Evolutionary conservation across 2,329 filamentous ascomycete species (phyloP), one percentile per base, ranked within the genome.

Genomic region (Exophiala calicioides): DNA sequence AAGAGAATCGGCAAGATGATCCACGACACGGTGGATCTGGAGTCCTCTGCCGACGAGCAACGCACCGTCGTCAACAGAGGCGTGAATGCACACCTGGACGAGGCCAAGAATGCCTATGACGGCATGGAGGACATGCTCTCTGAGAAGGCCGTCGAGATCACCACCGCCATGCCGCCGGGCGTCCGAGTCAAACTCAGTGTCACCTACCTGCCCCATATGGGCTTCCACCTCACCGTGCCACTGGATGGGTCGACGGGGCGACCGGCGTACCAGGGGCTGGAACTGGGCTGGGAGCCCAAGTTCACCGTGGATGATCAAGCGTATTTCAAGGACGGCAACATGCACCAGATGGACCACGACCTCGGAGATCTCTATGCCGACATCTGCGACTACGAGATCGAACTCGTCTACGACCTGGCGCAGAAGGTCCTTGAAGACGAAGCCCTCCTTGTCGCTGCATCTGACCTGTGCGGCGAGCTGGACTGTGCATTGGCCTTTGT

Each of bases 381-480:
- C 47, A 95, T 98, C 45, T 86, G 87, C 58, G 90, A 95, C 60
- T 82, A 81, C 44, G 91, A 98, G 64, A 90, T 96, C 33, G 88
- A 95, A 57, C 87, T 97, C 32, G 78, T 93, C 0, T 86, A 96
- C 59, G 73, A 79, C 3, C 79, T 98, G 21, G 82, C 87, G 1
- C 80, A 86, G 35, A 76, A 74, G 27, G 73, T 96, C 12, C 71
- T 96, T 1, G 72, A 81, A 52, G 80, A 86, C 53, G 84, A 91
- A 61, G 71, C 78, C 1, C 64, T 81, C 4, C 75, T 98, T 7
- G 69, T 80, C 3, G 65, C 71, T 1, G 82, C 84, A n/a, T 95
- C 90, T 0, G 84, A 91, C 57, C 69, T 88, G 1, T 88, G 88
- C 62, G 91, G 90, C 9, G 88, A 96, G 56, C 79, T 98, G 35